A percentile compares a stretch with the other conserved stretches of the same genome.
phyloP scores from a whole-genome alignment of 2,329 filamentous ascomycete species.

The Pseudocercospora fuligena region DNA sequence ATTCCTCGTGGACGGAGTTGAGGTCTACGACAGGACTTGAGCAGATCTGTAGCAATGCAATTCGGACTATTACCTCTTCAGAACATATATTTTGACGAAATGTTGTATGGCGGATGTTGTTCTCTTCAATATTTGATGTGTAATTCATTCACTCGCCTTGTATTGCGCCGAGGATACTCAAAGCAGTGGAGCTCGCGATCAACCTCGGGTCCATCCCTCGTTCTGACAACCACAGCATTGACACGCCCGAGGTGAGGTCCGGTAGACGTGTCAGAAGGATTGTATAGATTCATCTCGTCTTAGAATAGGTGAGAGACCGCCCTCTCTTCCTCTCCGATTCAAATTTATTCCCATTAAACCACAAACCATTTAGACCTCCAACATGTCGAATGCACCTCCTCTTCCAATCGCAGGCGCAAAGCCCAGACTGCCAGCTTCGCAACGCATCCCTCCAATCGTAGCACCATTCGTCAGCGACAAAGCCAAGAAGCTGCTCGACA shows the following conservation, averaged over 20 bases:
- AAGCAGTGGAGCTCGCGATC: background rate
- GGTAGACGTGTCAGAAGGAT: background rate
- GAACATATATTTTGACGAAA: too few relatives aligned
- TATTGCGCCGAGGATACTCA: background rate
- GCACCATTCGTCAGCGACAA: slow-evolving; percentile 76
- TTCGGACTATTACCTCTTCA: too few relatives aligned
- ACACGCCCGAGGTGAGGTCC: slow-evolving; percentile 2
- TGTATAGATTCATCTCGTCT: background rate
- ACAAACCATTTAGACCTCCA: background rate
- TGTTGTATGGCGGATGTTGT: too few relatives aligned
- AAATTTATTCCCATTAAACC: background rate
- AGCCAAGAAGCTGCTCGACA: slow-evolving; percentile 80
- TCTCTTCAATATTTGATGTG: background rate
- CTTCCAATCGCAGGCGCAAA: slow-evolving; percentile 22
- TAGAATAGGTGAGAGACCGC: background rate
- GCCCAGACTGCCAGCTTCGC: slow-evolving; percentile 51
- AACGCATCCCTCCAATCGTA: slow-evolving; percentile 62
- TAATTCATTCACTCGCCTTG: background rate
- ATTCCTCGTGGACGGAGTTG: slow-evolving; percentile 31
- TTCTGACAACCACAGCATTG: slow-evolving; percentile 1
- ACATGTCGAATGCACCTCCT: slow-evolving; percentile 28
- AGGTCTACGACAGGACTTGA: slow-evolving; percentile 27
- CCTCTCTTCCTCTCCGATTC: background rate
- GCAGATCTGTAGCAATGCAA: background rate
- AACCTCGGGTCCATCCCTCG: background rate